A percentile compares a stretch with the other conserved stretches of the same genome.
These are phyloP conservation scores for Hortiboletus campestris DNA, from an alignment of 768 basidiomycete genomes.

Conservation along the genomic window DNA sequence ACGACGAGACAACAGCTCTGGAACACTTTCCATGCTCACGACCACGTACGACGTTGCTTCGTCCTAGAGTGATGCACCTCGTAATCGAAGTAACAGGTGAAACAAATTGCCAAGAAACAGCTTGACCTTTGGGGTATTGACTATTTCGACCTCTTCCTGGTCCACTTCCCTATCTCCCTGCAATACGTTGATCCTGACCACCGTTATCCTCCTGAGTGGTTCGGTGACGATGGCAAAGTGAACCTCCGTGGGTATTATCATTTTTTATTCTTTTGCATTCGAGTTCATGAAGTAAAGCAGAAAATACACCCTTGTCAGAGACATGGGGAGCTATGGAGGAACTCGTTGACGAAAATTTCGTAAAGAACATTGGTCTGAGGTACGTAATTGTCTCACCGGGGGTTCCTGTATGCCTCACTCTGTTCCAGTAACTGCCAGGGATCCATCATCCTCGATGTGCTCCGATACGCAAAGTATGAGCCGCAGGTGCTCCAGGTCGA, in stretches of 20 bases:
- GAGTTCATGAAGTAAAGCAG: slow-evolving; percentile 28
- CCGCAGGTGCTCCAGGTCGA: slow-evolving; percentile 62
- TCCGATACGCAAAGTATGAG: slow-evolving; percentile 70
- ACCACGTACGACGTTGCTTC: slow-evolving; percentile 50
- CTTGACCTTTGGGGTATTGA: slow-evolving; percentile 81
- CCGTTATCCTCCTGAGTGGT: slow-evolving; percentile 85
- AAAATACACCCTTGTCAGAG: slow-evolving; percentile 70
- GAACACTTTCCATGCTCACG: slow-evolving; percentile 85
- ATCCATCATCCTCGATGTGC: slow-evolving; percentile 67
- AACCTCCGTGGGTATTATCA: slow-evolving; percentile 47
- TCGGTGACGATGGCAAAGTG: slow-evolving; percentile 67
- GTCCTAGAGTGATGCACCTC: not conserved
- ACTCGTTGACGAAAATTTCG: slow-evolving; percentile 66
- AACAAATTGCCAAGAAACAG: slow-evolving; percentile 55
- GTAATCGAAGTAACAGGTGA: slow-evolving; percentile 41
- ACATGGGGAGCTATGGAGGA: slow-evolving; percentile 85
- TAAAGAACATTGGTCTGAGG: slow-evolving; percentile 81
- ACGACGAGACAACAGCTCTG: slow-evolving; percentile 53
- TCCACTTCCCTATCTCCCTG: slow-evolving; percentile 86
- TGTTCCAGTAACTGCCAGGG: slow-evolving; percentile 68
- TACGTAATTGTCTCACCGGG: slow-evolving; percentile 21
- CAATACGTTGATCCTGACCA: slow-evolving; percentile 74
- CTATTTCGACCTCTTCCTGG: slow-evolving; percentile 76
- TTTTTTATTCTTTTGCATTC: not conserved
- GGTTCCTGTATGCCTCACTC: not conserved